These are phyloP conservation scores for Glomus cerebriforme DNA, from an alignment of 192 early-diverging fungal species.

Conservation along the genomic window DNA sequence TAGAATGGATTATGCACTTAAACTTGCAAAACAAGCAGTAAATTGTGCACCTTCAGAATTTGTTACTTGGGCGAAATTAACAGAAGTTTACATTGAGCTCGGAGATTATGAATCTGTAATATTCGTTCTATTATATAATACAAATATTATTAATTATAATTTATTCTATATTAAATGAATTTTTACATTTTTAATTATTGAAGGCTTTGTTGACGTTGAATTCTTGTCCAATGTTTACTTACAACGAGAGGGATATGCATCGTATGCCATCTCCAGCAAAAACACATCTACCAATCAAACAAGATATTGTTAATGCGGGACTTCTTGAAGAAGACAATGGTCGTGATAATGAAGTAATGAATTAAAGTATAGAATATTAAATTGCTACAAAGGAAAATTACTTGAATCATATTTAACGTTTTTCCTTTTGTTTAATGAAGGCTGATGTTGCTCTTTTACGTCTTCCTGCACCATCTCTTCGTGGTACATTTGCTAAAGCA, in stretches of 20 bases:
- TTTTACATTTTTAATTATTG: not conserved
- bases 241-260: slow-evolving; percentile 81
- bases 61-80: slow-evolving; percentile 92
- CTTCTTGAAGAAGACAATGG: slow-evolving; percentile 64
- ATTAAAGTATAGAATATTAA: not conserved
- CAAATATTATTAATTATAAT: not conserved
- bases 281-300: slow-evolving; percentile 86
- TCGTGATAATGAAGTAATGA: slow-evolving; percentile 53
- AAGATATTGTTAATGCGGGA: slow-evolving; percentile 65
- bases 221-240: slow-evolving; percentile 99
- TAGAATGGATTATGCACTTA: slow-evolving; percentile 74
- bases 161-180: not conserved
- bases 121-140: not conserved
- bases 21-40: slow-evolving; percentile 90
- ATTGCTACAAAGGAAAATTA: not conserved
- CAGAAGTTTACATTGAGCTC: slow-evolving; percentile 87
- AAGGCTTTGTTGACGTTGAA: slow-evolving; percentile 94
- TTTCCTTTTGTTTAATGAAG: slow-evolving; percentile 26
- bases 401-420: not conserved
- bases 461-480: slow-evolving; percentile 85
- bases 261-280: slow-evolving; percentile 89
- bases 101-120: slow-evolving; percentile 80
- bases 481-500: slow-evolving; percentile 91
- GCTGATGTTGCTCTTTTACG: slow-evolving; percentile 70
- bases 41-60: slow-evolving; percentile 95